These are phyloP conservation scores for Priceomyces carsonii DNA, from an alignment of 805 yeast genomes.

Conservation along the genomic window DNA sequence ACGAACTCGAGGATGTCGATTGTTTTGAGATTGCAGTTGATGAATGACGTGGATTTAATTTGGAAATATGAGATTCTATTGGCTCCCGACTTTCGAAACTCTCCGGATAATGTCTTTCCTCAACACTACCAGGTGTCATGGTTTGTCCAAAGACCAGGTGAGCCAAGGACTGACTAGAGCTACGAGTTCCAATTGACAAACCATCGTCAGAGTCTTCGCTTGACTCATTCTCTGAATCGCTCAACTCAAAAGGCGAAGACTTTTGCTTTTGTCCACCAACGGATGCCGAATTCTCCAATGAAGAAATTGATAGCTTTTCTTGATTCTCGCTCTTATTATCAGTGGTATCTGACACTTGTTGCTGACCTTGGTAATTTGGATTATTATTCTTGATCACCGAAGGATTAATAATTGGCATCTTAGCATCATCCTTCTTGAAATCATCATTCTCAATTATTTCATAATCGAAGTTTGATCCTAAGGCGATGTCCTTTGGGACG, in stretches of 20 bases:
- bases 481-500: slow-evolving; percentile 45
- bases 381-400: slow-evolving; percentile 13
- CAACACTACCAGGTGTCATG: slow-evolving; percentile 12
- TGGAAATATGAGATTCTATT: slow-evolving; percentile 22
- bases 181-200: slow-evolving; percentile 38
- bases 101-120: slow-evolving; percentile 21
- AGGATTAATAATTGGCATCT: slow-evolving; percentile 29
- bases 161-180: slow-evolving; percentile 44
- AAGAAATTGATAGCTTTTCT: slow-evolving; percentile 17
- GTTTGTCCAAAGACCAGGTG: slow-evolving; percentile 36
- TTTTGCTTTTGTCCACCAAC: slow-evolving; percentile 1
- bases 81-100: slow-evolving; percentile 22
- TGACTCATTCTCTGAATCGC: slow-evolving; percentile 20
- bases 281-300: slow-evolving; percentile 17
- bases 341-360: slow-evolving; percentile 2
- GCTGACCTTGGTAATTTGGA: neutral
- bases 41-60: slow-evolving; percentile 36
- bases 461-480: slow-evolving; percentile 42
- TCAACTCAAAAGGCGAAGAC: slow-evolving; percentile 8
- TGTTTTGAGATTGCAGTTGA: slow-evolving; percentile 37
- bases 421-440: slow-evolving; percentile 11
- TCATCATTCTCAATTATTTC: slow-evolving; percentile 32
- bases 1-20: slow-evolving; percentile 41
- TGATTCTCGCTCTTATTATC: neutral
- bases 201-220: slow-evolving; percentile 35